Conservation (phyloP, 768 basidiomycete genomes). For the Lactifluus piperatus region DNA sequence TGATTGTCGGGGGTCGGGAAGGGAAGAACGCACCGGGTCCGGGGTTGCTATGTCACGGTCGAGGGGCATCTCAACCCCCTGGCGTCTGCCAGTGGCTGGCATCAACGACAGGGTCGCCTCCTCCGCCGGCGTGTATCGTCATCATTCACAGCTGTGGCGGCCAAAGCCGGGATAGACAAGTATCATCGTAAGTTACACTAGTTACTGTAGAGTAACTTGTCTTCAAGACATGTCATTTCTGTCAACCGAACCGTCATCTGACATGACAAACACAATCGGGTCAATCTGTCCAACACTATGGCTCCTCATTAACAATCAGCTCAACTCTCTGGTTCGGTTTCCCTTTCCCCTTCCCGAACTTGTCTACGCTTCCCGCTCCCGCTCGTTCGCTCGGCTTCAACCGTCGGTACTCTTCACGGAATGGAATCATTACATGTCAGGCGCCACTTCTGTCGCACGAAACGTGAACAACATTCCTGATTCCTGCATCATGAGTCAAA, state of each 20-base stretch:
- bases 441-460: not conserved
- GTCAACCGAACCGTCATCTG: no score
- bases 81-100: no score
- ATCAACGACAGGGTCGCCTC: no score
- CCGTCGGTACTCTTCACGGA: not conserved
- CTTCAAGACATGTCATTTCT: no score
- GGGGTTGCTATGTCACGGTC: slow-evolving; percentile 15
- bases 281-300: no score
- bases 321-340: not conserved
- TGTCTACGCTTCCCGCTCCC: not conserved
- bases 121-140: not conserved
- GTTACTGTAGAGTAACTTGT: not conserved
- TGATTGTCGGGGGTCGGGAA: slow-evolving; percentile 17
- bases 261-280: no score
- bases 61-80: no score
- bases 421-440: not conserved
- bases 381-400: not conserved
- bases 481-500: slow-evolving; percentile 8
- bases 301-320: no score
- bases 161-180: not conserved
- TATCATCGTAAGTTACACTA: not conserved
- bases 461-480: not conserved
- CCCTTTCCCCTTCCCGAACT: no score
- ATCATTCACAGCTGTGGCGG: not conserved
- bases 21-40: slow-evolving; percentile 10